These are phyloP conservation scores for Rhizophagus prolifer DNA, from an alignment of 192 early-diverging fungal genomes.

Conservation along the genomic window DNA sequence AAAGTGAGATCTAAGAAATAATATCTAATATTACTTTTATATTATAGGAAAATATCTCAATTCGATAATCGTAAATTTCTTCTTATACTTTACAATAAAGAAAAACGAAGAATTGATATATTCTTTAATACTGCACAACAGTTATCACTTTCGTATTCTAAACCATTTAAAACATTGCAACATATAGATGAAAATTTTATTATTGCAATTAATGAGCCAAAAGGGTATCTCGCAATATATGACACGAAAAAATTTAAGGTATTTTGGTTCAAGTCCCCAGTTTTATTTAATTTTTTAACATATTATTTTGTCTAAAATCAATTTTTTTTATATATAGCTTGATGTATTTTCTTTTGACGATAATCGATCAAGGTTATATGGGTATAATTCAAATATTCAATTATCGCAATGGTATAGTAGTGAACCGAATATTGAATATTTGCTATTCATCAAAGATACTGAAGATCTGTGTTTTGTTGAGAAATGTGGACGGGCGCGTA, in stretches of 20 bases:
- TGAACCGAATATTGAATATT: neutral
- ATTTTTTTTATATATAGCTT: too few species aligned
- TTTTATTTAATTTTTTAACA: too few species aligned
- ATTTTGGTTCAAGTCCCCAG: too few species aligned
- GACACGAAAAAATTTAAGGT: neutral
- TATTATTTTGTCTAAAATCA: too few species aligned
- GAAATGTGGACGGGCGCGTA: neutral
- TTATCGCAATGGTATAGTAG: too few species aligned
- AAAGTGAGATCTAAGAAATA: neutral
- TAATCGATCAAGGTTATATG: too few species aligned
- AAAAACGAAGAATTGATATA: neutral
- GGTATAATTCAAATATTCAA: too few species aligned
- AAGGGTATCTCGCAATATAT: neutral
- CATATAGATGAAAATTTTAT: neutral
- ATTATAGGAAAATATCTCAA: slow-evolving; percentile 17
- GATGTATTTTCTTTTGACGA: too few species aligned
- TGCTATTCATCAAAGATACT: slow-evolving; percentile 13
- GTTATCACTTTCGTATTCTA: neutral
- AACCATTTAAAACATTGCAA: neutral
- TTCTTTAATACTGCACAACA: neutral
- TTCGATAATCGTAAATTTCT: too few species aligned
- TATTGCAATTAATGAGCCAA: slow-evolving; percentile 14
- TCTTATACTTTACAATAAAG: neutral
- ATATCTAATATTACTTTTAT: neutral
- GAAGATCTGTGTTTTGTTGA: slow-evolving; percentile 13